A percentile compares a stretch with the other conserved stretches of the same genome.
Conservation (phyloP, 805 yeast genomes). For the Zygosaccharomyces bailii region DNA sequence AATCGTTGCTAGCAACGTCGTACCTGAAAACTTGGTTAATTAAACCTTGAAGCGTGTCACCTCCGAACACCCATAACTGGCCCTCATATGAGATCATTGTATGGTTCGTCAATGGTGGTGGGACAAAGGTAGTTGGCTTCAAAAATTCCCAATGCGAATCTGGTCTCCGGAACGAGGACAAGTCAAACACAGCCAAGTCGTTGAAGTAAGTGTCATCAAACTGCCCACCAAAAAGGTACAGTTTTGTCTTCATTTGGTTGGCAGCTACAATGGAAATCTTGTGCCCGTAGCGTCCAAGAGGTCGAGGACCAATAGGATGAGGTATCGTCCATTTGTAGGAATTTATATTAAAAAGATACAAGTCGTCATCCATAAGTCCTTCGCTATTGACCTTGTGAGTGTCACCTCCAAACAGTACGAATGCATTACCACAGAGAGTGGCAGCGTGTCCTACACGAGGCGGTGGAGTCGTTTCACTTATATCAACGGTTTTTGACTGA, state of each 20-base stretch:
- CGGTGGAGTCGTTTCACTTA: slow-evolving; percentile 78
- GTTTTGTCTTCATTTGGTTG: slow-evolving; percentile 51
- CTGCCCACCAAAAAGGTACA: slow-evolving; percentile 94
- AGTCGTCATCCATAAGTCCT: slow-evolving; percentile 81
- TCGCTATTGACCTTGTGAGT: slow-evolving; percentile 75
- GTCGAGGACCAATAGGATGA: slow-evolving; percentile 68
- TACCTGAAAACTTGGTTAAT: slow-evolving; percentile 76
- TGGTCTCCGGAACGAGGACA: slow-evolving; percentile 79
- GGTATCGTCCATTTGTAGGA: slow-evolving; percentile 79
- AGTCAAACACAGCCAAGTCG: slow-evolving; percentile 82
- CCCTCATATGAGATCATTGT: slow-evolving; percentile 78
- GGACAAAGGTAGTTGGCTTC: slow-evolving; percentile 46
- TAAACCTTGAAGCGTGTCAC: slow-evolving; percentile 71
- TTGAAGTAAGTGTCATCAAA: slow-evolving; percentile 76
- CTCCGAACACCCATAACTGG: slow-evolving; percentile 86
- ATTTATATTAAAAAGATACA: slow-evolving; percentile 80
- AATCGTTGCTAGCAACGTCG: slow-evolving; percentile 62
- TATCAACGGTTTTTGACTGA: slow-evolving; percentile 54
- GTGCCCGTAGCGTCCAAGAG: slow-evolving; percentile 93
- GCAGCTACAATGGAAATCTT: slow-evolving; percentile 73
- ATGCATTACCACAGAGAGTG: slow-evolving; percentile 90
- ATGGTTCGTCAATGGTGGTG: slow-evolving; percentile 86
- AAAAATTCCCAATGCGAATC: slow-evolving; percentile 81
- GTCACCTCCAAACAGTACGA: slow-evolving; percentile 94
- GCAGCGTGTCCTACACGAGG: slow-evolving; percentile 97